Base-by-base conservation (phyloP, 768 basidiomycete genomes). In the Tulasnella sp. region DNA sequence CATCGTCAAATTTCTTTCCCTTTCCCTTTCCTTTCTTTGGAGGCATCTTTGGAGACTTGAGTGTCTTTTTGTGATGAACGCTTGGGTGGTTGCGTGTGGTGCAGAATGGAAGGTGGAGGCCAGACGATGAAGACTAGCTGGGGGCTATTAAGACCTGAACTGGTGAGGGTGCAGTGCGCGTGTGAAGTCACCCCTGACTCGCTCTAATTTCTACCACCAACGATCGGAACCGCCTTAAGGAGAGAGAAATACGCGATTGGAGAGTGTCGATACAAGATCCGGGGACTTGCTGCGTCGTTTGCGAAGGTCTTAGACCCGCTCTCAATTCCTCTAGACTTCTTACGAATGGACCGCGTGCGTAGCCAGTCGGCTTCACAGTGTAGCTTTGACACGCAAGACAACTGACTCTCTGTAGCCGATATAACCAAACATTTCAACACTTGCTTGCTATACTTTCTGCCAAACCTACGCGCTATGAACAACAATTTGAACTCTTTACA, bases 1-100 rank as follows among this genome's bases (percentile, higher is more conserved):
- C 92, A 75, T 95, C 93, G 76, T 90, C 88, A 59, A 83, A 83
- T 77, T 88, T 90, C 82, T 94, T 94, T 36, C 85, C 87, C 77
- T 95, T 96, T 75, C 90, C 94, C 78, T 93, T 93, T 78, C 83
- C 85, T 79, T 89, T 89, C 35, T 72, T 72, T 72, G 88, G 88
- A 37, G 88, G 82, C 86, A 87, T 87, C 17, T 12, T 52, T 22
- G 5, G 19, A 22, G 22, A 22, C 47, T n/a, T 52, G 22, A 52
- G 47, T 9, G 22, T n/a, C n/a, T n/a, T 73, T 35, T n/a, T 17
- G 59, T 67, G 11, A 29, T 19, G 44, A 44, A 44, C 22, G 4
- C 26, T 52, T 9, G 70, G 17, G 36, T 35, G 12, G 71, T 22
- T 3, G 36, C 29, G 41, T 26, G 16, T n/a, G 35, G 71, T 52